Evolutionary conservation across 148 eudicot genomes (phyloP).

Genomic region (Chenopodium berlandieri): DNA sequence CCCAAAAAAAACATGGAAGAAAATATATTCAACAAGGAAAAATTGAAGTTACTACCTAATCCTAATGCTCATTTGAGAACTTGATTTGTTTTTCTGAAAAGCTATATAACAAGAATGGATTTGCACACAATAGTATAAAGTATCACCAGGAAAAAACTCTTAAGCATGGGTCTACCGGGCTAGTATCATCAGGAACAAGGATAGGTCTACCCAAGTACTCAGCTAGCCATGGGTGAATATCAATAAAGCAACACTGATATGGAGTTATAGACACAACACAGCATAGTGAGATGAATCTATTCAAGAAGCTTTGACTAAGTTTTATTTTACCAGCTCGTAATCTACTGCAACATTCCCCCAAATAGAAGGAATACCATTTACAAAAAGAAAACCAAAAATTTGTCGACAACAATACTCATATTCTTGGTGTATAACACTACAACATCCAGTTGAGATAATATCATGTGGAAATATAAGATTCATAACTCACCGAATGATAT

Average conservation of each 20-base stretch:
- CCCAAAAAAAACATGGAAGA: not conserved
- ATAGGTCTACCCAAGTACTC: not conserved
- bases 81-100: not conserved
- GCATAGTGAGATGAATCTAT: not conserved
- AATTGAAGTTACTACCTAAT: not conserved
- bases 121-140: not conserved
- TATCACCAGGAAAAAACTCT: not conserved
- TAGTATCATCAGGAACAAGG: too few species aligned
- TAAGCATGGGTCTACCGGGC: not conserved
- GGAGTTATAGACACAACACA: not conserved
- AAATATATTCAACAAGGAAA: not conserved
- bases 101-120: not conserved
- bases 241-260: not conserved
- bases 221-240: not conserved
- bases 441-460: not conserved
- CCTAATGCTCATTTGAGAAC: not conserved
- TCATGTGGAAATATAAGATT: too few species aligned
- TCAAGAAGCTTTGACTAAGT: not conserved
- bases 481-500: not conserved
- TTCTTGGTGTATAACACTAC: too few species aligned
- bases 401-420: not conserved
- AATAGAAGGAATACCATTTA: not conserved
- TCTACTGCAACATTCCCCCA: too few species aligned
- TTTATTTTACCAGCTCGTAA: not conserved
- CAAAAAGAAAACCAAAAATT: not conserved